Percentiles rank a stretch among this genome's conserved stretches.
Conservation (phyloP, 495 filamentous ascomycete species). For the Penicillium bialowiezense region DNA sequence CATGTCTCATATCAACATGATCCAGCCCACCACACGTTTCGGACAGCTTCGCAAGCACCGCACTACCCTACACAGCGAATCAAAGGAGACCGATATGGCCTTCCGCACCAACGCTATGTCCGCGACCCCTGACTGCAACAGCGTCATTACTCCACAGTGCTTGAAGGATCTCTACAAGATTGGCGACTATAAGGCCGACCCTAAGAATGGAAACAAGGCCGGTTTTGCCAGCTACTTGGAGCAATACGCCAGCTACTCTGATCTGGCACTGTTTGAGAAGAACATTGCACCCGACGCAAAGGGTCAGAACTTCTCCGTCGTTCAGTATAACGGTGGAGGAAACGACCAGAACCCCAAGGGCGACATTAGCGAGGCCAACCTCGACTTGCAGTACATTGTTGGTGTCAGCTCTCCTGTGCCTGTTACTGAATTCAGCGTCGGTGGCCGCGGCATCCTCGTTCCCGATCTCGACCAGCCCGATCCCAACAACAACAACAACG, state of each 20-base stretch:
- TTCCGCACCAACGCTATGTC: constrained; percentile 17
- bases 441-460: constrained; percentile 58
- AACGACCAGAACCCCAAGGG: constrained; percentile 48
- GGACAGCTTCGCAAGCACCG: constrained; percentile 43
- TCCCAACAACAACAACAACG: constrained; percentile 57
- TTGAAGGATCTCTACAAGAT: constrained; percentile 60
- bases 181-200: constrained; percentile 45
- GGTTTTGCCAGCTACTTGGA: constrained; percentile 69
- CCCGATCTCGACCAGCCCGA: constrained; percentile 60
- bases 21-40: constrained; percentile 58
- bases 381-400: constrained; percentile 71
- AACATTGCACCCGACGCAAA: constrained; percentile 51
- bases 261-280: constrained; percentile 55
- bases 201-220: constrained; percentile 43
- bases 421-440: constrained; percentile 65
- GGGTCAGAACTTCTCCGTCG: constrained; percentile 62
- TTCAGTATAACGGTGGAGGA: constrained; percentile 54
- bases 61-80: constrained; percentile 29
- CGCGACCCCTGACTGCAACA: constrained; percentile 34
- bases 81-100: constrained; percentile 16
- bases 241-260: constrained; percentile 60
- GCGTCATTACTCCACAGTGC: constrained; percentile 56
- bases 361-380: constrained; percentile 65
- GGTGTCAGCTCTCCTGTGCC: constrained; percentile 57
- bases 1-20: constrained; percentile 43